Conservation (phyloP, 179 eudicot genomes). For the Camellia oleifera region DNA sequence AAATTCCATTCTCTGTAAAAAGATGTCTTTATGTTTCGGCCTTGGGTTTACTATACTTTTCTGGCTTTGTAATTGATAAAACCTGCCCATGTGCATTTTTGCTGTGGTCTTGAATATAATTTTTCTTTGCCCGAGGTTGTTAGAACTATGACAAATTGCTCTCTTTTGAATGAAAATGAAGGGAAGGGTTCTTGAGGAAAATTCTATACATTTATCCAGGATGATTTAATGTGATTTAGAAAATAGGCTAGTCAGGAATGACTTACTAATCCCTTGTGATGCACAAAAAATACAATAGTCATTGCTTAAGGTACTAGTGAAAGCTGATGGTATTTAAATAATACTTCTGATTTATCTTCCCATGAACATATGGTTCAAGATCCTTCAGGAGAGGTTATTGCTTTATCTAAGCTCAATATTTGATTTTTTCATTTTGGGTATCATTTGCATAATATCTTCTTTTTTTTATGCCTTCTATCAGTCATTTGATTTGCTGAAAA, state of each 20-base stretch:
- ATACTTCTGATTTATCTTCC: neutral
- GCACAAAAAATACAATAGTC: neutral
- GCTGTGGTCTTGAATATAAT: too few relatives aligned
- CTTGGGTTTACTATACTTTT: neutral
- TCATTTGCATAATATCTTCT: neutral
- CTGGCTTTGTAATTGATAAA: too few relatives aligned
- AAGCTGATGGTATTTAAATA: neutral
- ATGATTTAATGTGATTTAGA: neutral
- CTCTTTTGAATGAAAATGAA: neutral
- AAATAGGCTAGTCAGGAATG: neutral
- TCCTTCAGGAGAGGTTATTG: neutral
- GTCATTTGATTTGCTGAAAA: slow-evolving; percentile 75
- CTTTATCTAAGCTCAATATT: neutral
- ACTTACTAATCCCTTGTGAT: neutral
- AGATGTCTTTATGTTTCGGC: neutral
- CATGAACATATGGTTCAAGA: neutral
- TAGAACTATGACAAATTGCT: neutral
- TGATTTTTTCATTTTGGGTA: neutral
- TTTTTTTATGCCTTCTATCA: slow-evolving; percentile 22
- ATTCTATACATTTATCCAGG: neutral
- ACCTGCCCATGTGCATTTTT: too few relatives aligned
- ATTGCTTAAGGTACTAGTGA: neutral
- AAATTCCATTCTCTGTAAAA: neutral
- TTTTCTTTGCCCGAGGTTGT: neutral
- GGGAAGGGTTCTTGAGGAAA: neutral